Evolutionary conservation across 1,139 yeast genomes (phyloP).

Genomic region (Nakaseomyces uthaithaninus): DNA sequence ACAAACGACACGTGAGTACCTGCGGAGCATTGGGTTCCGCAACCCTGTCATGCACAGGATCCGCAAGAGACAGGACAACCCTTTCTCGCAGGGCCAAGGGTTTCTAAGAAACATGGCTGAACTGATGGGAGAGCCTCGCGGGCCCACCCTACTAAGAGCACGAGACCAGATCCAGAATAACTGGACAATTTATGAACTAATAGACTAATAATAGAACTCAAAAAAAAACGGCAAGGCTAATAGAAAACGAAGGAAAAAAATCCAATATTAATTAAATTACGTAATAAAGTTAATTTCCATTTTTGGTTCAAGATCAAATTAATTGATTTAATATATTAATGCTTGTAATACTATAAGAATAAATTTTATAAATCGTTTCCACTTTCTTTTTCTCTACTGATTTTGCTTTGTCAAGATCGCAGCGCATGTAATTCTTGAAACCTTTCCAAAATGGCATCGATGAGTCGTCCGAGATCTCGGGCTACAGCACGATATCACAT

Average conservation of each 20-base stretch:
- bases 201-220: not conserved
- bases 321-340: too few relatives aligned
- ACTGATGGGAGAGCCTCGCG: slow-evolving; percentile 46
- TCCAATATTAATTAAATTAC: not conserved
- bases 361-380: too few relatives aligned
- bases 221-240: not conserved
- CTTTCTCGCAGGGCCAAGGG: slow-evolving; percentile 37
- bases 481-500: too few relatives aligned
- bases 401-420: too few relatives aligned
- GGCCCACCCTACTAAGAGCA: slow-evolving; percentile 36
- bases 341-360: too few relatives aligned
- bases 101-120: slow-evolving; percentile 37
- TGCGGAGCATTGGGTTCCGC: slow-evolving; percentile 35
- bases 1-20: slow-evolving; percentile 62
- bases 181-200: slow-evolving; percentile 33
- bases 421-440: too few relatives aligned
- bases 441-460: too few relatives aligned
- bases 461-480: too few relatives aligned
- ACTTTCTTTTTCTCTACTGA: too few relatives aligned
- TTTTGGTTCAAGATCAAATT: too few relatives aligned
- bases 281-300: not conserved
- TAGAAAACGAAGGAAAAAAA: not conserved
- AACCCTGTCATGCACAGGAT: slow-evolving; percentile 26
- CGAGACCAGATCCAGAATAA: slow-evolving; percentile 37
- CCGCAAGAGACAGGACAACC: slow-evolving; percentile 33